phyloP scores from a whole-genome alignment of 129 eudicot species.

The Chrysanthemum makinoi region DNA sequence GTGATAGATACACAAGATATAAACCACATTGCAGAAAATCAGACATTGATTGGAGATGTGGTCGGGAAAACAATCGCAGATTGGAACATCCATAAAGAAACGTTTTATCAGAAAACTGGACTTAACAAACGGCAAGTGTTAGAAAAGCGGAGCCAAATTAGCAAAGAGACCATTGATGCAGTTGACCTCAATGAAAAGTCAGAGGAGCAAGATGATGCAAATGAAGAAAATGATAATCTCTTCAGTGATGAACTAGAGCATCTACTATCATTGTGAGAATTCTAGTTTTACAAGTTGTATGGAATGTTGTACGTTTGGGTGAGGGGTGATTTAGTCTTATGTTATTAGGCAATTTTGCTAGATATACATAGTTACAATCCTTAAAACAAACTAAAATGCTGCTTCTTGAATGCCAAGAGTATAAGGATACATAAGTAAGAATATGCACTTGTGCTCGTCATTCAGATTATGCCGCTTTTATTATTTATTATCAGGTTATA shows the following conservation, averaged over 20 bases:
- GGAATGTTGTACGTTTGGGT: neutral
- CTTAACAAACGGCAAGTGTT: conserved; percentile 10
- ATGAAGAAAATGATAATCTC: conserved; percentile 28
- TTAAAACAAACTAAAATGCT: too few species aligned
- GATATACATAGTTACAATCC: too few species aligned
- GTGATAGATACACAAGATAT: conserved; percentile 52
- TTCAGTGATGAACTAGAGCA: conserved; percentile 48
- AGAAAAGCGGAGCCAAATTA: conserved; percentile 19
- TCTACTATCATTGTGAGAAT: conserved; percentile 23
- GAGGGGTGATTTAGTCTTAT: conserved; percentile 20
- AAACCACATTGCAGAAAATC: conserved; percentile 69
- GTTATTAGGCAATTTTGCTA: neutral
- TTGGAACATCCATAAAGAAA: conserved; percentile 56
- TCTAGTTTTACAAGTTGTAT: conserved; percentile 21
- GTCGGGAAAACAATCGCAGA: conserved; percentile 57
- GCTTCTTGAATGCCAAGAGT: neutral
- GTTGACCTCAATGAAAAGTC: conserved; percentile 17
- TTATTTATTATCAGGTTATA: too few species aligned
- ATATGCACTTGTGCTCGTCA: too few species aligned
- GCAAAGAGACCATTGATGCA: conserved; percentile 14
- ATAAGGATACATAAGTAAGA: neutral
- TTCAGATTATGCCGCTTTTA: too few species aligned
- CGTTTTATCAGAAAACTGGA: conserved; percentile 56
- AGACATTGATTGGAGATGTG: conserved; percentile 58
- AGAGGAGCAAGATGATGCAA: conserved; percentile 17